phyloP scores from a whole-genome alignment of 2,329 filamentous ascomycete species.

The Colletotrichum limetticola region DNA sequence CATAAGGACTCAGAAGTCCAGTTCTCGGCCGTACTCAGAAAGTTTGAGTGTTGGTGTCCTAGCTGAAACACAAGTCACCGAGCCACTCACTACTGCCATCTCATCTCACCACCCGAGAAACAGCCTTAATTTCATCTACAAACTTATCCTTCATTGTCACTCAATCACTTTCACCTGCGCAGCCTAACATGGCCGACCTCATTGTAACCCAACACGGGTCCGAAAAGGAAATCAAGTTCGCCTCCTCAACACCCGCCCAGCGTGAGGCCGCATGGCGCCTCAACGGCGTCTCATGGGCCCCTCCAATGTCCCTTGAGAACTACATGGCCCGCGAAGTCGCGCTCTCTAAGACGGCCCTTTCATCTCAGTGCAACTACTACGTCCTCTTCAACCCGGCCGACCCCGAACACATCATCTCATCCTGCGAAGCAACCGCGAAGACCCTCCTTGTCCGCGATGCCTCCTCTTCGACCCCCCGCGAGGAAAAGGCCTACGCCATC shows the following conservation, averaged over 20 bases:
- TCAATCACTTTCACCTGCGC: not conserved
- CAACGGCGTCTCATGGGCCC: conserved; percentile 44
- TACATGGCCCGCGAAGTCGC: conserved; percentile 43
- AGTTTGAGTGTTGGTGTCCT: not conserved
- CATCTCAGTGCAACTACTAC: conserved; percentile 44
- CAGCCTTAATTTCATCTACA: not conserved
- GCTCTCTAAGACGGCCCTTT: conserved; percentile 42
- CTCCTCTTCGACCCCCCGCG: conserved; percentile 37
- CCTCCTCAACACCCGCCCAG: conserved; percentile 42
- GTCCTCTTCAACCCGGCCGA: conserved; percentile 43
- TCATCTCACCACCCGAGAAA: not conserved
- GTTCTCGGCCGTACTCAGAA: not conserved
- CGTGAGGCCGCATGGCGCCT: conserved; percentile 44
- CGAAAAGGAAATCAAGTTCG: conserved; percentile 40
- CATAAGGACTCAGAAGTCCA: not conserved
- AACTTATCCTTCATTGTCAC: not conserved
- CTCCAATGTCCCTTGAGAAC: conserved; percentile 41
- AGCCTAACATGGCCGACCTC: conserved; percentile 21
- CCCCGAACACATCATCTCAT: conserved; percentile 45
- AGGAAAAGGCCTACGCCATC: conserved; percentile 44
- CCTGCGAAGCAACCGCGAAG: conserved; percentile 41
- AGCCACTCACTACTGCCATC: not conserved
- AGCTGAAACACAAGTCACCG: conserved; percentile 6
- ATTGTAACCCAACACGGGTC: not conserved
- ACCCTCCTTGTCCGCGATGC: conserved; percentile 41